Evolutionary conservation across 495 filamentous ascomycete genomes (phyloP).

Genomic region (Opeltia flavorubescens): DNA sequence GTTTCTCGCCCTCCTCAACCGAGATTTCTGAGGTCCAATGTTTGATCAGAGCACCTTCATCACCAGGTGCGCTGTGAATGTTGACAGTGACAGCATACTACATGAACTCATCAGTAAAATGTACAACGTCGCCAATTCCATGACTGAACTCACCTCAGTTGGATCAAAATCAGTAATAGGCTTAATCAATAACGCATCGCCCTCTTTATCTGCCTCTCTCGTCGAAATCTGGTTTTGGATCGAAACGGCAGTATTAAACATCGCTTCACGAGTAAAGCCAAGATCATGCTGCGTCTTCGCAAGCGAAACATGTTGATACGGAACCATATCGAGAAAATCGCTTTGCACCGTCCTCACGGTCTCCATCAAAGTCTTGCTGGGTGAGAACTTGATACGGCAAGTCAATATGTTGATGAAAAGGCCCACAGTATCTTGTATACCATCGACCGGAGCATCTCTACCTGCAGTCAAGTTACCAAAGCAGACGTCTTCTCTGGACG

Average conservation of each 20-base stretch:
- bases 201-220: conserved; percentile 21
- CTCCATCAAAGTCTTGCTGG: conserved; percentile 22
- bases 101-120: conserved; percentile 1
- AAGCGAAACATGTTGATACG: conserved; percentile 38
- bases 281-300: conserved; percentile 42
- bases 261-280: conserved; percentile 30
- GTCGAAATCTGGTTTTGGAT: conserved; percentile 32
- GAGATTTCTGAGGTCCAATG: conserved; percentile 35
- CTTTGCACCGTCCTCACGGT: conserved; percentile 32
- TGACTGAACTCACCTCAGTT: conserved; percentile 25
- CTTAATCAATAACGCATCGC: conserved; percentile 23
- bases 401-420: conserved; percentile 46
- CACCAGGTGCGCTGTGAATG: conserved; percentile 27
- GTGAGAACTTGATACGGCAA: conserved; percentile 29
- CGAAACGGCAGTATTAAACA: conserved; percentile 46
- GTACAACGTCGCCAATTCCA: not conserved
- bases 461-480: conserved; percentile 41
- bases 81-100: conserved; percentile 36
- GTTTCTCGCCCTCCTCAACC: conserved; percentile 22
- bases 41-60: conserved; percentile 32
- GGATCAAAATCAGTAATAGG: conserved; percentile 30
- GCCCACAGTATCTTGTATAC: conserved; percentile 37
- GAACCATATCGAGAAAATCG: conserved; percentile 33
- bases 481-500: conserved; percentile 36
- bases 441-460: conserved; percentile 32